Conservation (phyloP, 495 filamentous ascomycete genomes). For the Penicillium roqueforti region DNA sequence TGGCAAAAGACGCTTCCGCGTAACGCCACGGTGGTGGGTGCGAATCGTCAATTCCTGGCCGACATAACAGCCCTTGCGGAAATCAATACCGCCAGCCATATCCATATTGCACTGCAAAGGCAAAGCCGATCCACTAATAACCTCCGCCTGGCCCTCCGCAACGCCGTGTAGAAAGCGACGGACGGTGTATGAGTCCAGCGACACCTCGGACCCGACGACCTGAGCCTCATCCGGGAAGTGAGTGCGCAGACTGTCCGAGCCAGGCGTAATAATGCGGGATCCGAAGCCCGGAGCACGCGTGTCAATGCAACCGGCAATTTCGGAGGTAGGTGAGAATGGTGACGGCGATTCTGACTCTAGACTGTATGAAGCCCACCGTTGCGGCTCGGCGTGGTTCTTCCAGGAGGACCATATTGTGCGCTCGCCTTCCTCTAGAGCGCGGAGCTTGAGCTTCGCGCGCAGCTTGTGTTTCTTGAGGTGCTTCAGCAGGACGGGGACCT, state of each 20-base stretch:
- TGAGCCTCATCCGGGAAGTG: slow-evolving; percentile 36
- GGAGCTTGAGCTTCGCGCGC: slow-evolving; percentile 68
- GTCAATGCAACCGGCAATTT: slow-evolving; percentile 52
- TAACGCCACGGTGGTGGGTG: slow-evolving; percentile 88
- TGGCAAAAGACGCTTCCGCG: slow-evolving; percentile 85
- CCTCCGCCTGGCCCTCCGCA: slow-evolving; percentile 77
- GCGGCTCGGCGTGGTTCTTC: slow-evolving; percentile 43
- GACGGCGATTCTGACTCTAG: slow-evolving; percentile 35
- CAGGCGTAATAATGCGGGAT: slow-evolving; percentile 49
- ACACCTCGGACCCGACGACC: slow-evolving; percentile 33
- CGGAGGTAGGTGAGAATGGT: slow-evolving; percentile 20
- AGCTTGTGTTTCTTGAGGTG: slow-evolving; percentile 83
- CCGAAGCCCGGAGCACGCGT: slow-evolving; percentile 67
- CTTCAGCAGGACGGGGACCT: slow-evolving; percentile 55
- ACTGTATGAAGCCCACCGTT: slow-evolving; percentile 44
- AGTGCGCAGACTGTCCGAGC: slow-evolving; percentile 35
- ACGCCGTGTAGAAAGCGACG: slow-evolving; percentile 74
- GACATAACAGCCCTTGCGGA: slow-evolving; percentile 93
- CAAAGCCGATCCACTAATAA: slow-evolving; percentile 62
- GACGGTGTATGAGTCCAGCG: slow-evolving; percentile 53
- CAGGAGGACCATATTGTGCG: slow-evolving; percentile 64
- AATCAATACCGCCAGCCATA: slow-evolving; percentile 76
- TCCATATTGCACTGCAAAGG: slow-evolving; percentile 85
- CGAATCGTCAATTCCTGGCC: slow-evolving; percentile 95
- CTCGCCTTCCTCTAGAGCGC: slow-evolving; percentile 59